These are phyloP conservation scores for Alternaria sp. DNA, from an alignment of 2,329 filamentous ascomycete genomes.

Conservation along the genomic window DNA sequence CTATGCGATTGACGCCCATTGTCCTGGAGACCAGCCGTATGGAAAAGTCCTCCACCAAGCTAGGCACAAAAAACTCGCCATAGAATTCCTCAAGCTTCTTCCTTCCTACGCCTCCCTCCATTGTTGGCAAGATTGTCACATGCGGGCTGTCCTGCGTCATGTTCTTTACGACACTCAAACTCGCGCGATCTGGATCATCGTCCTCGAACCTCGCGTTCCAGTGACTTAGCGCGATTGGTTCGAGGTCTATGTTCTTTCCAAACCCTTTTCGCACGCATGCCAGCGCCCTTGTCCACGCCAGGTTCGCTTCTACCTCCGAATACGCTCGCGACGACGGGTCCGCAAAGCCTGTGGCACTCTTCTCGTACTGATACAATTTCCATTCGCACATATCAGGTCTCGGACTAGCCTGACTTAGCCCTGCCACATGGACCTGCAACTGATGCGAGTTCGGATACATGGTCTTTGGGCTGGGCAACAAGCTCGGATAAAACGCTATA, in stretches of 20 bases:
- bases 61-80: slow-evolving; percentile 63
- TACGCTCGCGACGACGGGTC: slow-evolving; percentile 53
- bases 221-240: slow-evolving; percentile 45
- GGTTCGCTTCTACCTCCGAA: slow-evolving; percentile 52
- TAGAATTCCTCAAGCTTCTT: slow-evolving; percentile 62
- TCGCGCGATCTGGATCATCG: slow-evolving; percentile 42
- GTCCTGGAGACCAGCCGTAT: slow-evolving; percentile 65
- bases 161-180: slow-evolving; percentile 41
- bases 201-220: slow-evolving; percentile 48
- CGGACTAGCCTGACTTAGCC: slow-evolving; percentile 44
- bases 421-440: slow-evolving; percentile 55
- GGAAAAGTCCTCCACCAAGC: slow-evolving; percentile 62
- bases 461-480: slow-evolving; percentile 48
- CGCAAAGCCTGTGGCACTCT: slow-evolving; percentile 53
- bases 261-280: slow-evolving; percentile 49
- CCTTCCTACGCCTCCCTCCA: slow-evolving; percentile 56
- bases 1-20: slow-evolving; percentile 64
- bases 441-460: slow-evolving; percentile 52
- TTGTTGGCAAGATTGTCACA: slow-evolving; percentile 53
- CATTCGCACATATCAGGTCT: slow-evolving; percentile 49
- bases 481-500: slow-evolving; percentile 55
- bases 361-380: slow-evolving; percentile 53
- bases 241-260: slow-evolving; percentile 49
- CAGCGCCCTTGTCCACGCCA: slow-evolving; percentile 56
- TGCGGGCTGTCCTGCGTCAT: slow-evolving; percentile 49